Conservation (phyloP, 2,329 filamentous ascomycete species). For the Apiospora sp. region DNA sequence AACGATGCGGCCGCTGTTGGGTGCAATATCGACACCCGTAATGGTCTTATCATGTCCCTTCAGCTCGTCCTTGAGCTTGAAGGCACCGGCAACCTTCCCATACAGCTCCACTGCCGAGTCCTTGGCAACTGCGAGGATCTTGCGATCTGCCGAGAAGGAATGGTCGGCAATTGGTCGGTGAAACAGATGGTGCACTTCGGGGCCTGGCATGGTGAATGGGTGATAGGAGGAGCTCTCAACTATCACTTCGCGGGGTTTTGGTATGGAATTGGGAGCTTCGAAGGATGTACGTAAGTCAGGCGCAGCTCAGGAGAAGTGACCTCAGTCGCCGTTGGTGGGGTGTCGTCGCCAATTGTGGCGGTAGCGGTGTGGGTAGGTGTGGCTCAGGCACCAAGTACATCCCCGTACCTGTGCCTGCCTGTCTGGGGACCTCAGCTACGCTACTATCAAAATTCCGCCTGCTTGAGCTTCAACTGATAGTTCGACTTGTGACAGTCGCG, state of each 20-base stretch:
- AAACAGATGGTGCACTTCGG: conserved; percentile 96
- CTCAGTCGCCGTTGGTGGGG: conserved; percentile 1
- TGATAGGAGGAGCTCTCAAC: conserved; percentile 99
- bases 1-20: conserved; percentile 89
- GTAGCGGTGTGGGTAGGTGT: background rate
- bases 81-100: conserved; percentile 73
- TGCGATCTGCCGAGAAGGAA: conserved; percentile 93
- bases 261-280: conserved; percentile 25
- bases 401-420: background rate
- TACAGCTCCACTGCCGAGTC: conserved; percentile 94
- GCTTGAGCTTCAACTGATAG: background rate
- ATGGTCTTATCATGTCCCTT: conserved; percentile 98
- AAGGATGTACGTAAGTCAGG: conserved; percentile 16
- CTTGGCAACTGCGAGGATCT: conserved; percentile 87
- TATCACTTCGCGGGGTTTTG: conserved; percentile 62
- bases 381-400: background rate
- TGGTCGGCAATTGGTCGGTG: conserved; percentile 96
- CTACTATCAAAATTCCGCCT: conserved; percentile 17
- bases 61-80: conserved; percentile 88
- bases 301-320: conserved; percentile 17
- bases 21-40: conserved; percentile 94
- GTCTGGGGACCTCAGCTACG: background rate
- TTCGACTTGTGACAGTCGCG: conserved; percentile 13
- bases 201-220: conserved; percentile 73
- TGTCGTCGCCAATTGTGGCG: background rate